Conservation (phyloP, 106 monocot species). For the Platanthera guangdongensis region DNA sequence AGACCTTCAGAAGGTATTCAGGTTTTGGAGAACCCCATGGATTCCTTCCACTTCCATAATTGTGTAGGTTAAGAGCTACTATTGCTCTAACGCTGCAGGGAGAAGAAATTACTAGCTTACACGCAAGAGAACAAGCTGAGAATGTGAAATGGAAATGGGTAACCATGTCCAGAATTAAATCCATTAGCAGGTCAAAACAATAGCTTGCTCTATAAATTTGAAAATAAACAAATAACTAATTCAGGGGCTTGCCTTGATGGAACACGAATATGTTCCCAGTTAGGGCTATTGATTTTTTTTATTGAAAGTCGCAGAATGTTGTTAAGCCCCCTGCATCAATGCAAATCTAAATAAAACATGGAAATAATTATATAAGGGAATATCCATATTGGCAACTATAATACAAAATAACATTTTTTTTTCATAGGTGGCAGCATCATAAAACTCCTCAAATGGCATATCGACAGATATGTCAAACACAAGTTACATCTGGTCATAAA, state of each 20-base stretch:
- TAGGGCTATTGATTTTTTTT: constrained; percentile 18
- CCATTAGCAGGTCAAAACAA: neutral
- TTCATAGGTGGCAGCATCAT: too few relatives aligned
- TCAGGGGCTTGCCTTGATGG: constrained; percentile 17
- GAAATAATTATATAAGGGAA: neutral
- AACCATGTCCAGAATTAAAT: neutral
- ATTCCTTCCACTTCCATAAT: constrained; percentile 72
- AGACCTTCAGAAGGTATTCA: constrained; percentile 66
- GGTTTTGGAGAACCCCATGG: constrained; percentile 74
- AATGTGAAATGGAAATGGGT: neutral
- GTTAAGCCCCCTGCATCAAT: constrained; percentile 19
- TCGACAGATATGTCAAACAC: too few relatives aligned
- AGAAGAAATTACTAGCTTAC: neutral
- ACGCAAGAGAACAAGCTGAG: neutral
- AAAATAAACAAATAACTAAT: neutral
- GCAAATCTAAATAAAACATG: constrained; percentile 1
- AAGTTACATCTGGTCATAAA: too few relatives aligned
- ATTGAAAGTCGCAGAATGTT: constrained; percentile 21
- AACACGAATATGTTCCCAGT: constrained; percentile 23
- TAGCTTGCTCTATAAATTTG: neutral
- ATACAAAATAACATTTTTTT: too few relatives aligned
- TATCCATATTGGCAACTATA: too few relatives aligned
- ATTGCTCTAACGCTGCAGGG: constrained; percentile 51
- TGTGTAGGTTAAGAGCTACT: constrained; percentile 67
- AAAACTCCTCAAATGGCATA: too few relatives aligned